These are phyloP conservation scores for Colletotrichum endophyticum DNA, from an alignment of 2,329 filamentous ascomycete genomes.

Conservation along the genomic window DNA sequence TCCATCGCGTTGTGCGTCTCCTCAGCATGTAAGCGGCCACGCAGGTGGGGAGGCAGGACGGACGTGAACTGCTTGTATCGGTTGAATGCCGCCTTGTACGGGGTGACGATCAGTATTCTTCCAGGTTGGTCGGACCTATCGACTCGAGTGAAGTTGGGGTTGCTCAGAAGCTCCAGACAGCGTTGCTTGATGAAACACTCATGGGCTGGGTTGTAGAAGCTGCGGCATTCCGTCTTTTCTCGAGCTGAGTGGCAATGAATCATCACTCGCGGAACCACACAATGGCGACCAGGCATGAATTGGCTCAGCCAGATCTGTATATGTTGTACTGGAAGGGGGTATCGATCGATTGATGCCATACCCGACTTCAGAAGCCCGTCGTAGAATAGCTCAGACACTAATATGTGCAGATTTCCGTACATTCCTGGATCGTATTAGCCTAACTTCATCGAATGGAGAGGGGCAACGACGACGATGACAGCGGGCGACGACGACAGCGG, in stretches of 20 bases:
- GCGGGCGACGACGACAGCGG: neutral
- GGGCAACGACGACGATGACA: neutral
- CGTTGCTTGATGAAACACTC: conserved; percentile 40
- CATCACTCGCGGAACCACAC: conserved; percentile 41
- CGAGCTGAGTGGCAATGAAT: conserved; percentile 31
- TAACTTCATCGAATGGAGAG: neutral
- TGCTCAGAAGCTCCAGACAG: conserved; percentile 33
- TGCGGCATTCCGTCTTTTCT: conserved; percentile 33
- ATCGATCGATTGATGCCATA: conserved; percentile 24
- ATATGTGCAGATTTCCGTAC: conserved; percentile 40
- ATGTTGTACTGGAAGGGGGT: conserved; percentile 30
- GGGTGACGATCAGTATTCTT: conserved; percentile 47
- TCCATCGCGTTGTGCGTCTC: neutral
- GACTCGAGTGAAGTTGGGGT: conserved; percentile 35
- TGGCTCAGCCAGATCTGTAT: conserved; percentile 33
- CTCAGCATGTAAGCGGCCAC: neutral
- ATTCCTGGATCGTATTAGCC: conserved; percentile 20
- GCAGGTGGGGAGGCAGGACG: neutral
- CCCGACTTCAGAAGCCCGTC: conserved; percentile 40
- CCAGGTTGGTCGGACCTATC: conserved; percentile 29
- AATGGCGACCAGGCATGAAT: conserved; percentile 20
- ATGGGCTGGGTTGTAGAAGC: conserved; percentile 46
- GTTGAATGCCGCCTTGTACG: conserved; percentile 42
- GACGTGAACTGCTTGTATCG: conserved; percentile 33
- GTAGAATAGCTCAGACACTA: conserved; percentile 49